Conservation (phyloP, 768 basidiomycete species). For the Termitomyces sp. region DNA sequence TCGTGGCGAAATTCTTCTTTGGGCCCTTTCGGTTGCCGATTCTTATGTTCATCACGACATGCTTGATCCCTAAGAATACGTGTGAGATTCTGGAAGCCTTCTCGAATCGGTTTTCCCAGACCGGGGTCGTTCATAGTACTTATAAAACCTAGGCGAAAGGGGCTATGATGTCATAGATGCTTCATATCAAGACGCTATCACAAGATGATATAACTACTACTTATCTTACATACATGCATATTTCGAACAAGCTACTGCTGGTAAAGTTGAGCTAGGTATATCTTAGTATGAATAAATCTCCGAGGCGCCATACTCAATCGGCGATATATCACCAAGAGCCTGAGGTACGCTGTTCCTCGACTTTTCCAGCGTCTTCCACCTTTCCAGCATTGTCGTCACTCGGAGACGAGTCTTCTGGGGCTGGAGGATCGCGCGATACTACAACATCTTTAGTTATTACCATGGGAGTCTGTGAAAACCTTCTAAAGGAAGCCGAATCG, state of each 20-base stretch:
- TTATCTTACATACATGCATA: neutral
- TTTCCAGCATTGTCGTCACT: neutral
- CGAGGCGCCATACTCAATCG: neutral
- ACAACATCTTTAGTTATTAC: conserved; percentile 10
- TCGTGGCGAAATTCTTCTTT: neutral
- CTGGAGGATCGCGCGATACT: conserved; percentile 3
- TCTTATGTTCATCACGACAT: neutral
- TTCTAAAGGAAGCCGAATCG: conserved; percentile 1
- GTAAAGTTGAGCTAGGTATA: neutral
- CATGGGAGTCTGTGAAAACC: conserved; percentile 1
- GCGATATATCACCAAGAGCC: neutral
- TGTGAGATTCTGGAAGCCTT: too few species aligned
- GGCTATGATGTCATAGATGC: neutral
- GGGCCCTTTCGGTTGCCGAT: neutral
- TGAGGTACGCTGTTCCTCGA: neutral
- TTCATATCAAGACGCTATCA: too few species aligned
- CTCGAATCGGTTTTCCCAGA: too few species aligned
- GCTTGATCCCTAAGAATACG: too few species aligned
- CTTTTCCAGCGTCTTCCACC: neutral
- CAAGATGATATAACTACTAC: too few species aligned
- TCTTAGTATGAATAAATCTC: neutral
- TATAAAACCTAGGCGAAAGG: neutral
- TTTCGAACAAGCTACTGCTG: neutral
- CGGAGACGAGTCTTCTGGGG: neutral
- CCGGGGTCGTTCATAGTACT: too few species aligned